A percentile compares a stretch with the other conserved stretches of the same genome.
Conservation (phyloP, 495 filamentous ascomycete species). For the Neurospora terricola region DNA sequence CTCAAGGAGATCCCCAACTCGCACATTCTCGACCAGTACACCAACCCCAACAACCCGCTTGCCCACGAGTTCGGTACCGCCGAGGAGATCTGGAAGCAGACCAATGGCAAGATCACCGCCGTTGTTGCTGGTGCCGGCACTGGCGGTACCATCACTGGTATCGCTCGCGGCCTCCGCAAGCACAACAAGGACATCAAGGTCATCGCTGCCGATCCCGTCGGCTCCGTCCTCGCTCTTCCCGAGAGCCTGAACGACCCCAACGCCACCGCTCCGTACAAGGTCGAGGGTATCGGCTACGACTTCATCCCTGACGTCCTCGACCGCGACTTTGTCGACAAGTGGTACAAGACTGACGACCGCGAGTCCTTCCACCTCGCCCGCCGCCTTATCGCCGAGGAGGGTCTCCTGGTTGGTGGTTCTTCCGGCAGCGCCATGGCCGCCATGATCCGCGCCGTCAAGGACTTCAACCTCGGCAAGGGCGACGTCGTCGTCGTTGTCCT, state of each 20-base stretch:
- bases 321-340: conserved; percentile 71
- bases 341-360: conserved; percentile 95
- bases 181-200: conserved; percentile 76
- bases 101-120: conserved; percentile 70
- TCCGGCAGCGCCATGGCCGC: conserved; percentile 90
- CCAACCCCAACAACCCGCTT: conserved; percentile 80
- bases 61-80: conserved; percentile 94
- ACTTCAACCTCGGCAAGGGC: conserved; percentile 58
- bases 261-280: conserved; percentile 82
- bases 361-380: conserved; percentile 86
- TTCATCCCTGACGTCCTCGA: conserved; percentile 94
- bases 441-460: conserved; percentile 66
- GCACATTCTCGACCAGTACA: conserved; percentile 95
- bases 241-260: conserved; percentile 64
- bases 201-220: conserved; percentile 83
- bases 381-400: conserved; percentile 87
- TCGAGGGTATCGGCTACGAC: conserved; percentile 98
- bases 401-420: conserved; percentile 86
- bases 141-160: conserved; percentile 87
- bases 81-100: conserved; percentile 92
- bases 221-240: conserved; percentile 79
- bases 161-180: conserved; percentile 77
- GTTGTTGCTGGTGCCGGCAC: conserved; percentile 91
- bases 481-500: conserved; percentile 84
- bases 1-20: conserved; percentile 94